These are phyloP conservation scores for Boletus vermiculosoides DNA, from an alignment of 768 basidiomycete species.

Conservation along the genomic window DNA sequence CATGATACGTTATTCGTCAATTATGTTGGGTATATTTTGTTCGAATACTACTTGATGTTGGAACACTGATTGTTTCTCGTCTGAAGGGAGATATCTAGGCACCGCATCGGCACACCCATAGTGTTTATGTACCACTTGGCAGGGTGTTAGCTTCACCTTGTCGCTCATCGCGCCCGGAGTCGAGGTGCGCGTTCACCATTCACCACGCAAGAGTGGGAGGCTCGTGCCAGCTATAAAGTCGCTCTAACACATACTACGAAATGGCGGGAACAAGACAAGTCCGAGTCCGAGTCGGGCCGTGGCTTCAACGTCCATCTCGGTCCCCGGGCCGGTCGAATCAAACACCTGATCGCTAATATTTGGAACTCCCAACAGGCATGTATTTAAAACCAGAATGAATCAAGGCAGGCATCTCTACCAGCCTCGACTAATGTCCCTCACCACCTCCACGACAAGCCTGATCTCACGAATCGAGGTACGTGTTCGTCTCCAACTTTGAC, in stretches of 20 bases:
- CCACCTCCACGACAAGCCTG: slow-evolving; percentile 15
- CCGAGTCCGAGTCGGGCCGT: not conserved
- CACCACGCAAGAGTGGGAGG: too few species aligned
- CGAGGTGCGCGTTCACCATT: too few species aligned
- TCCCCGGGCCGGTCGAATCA: not conserved
- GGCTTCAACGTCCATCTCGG: not conserved
- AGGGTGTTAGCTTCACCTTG: too few species aligned
- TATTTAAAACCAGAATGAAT: not conserved
- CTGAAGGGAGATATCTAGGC: too few species aligned
- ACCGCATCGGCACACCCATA: too few species aligned
- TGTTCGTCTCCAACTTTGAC: not conserved
- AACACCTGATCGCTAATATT: slow-evolving; percentile 2
- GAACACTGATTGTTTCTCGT: not conserved
- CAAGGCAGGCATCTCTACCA: not conserved
- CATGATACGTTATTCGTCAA: slow-evolving; percentile 19
- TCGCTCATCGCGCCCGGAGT: too few species aligned
- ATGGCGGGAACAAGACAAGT: not conserved
- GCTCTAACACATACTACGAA: too few species aligned
- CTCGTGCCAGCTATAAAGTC: too few species aligned
- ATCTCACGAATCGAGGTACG: slow-evolving; percentile 29
- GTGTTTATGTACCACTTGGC: too few species aligned
- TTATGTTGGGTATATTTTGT: slow-evolving; percentile 9
- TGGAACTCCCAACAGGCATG: not conserved
- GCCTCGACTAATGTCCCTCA: slow-evolving; percentile 13
- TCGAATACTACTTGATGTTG: not conserved